Base-by-base conservation (phyloP, 2,329 filamentous ascomycete genomes). In the Alternaria panax region DNA sequence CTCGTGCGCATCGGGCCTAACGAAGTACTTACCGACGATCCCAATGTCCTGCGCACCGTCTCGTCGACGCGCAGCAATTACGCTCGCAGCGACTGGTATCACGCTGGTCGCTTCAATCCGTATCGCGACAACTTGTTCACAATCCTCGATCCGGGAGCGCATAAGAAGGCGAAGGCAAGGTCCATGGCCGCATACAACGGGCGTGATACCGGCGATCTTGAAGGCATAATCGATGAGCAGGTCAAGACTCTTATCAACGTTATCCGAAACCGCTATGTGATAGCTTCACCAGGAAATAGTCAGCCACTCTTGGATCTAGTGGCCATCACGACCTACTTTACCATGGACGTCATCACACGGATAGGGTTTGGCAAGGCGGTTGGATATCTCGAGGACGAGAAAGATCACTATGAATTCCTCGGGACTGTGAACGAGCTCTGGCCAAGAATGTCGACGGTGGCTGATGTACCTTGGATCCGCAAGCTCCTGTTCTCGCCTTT, bases 1-100 rank as follows among this genome's bases (percentile, higher is more conserved):
- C 69, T 79, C 38, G 78, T 76, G 70, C 46, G 82, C 30, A 76
- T 81, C 25, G 78, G 80, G 0, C 82, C 83, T 8, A 81, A 80
- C n/a, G 62, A 82, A 48, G 70, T 84, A 48, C 61, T 82, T 42
- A 83, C 82, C 0, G 79, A 80, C n/a, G 82, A 82, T 22, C 75
- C 81, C 0, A 79, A 83, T 36, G 71, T 84, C 7, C 76, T 81
- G 67, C 68, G 71, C 16, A 79, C 76, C 62, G 80, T 84, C 43
- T 80, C 79, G 55, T 76, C 73, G 7, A 73, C 72, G 3, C 64
- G 74, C 7, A 73, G 75, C 5, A 69, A 67, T 5, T 82, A 81
- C 45, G 51, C 32, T 18, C 52, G 59, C 32, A 57, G 59, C 28
- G 24, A 34, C 22, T 58, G 55, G 55, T 58, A 54, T 25, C 30